phyloP scores from a whole-genome alignment of 169 alveolate genomes.

The Cryptosporidium viatorum region DNA sequence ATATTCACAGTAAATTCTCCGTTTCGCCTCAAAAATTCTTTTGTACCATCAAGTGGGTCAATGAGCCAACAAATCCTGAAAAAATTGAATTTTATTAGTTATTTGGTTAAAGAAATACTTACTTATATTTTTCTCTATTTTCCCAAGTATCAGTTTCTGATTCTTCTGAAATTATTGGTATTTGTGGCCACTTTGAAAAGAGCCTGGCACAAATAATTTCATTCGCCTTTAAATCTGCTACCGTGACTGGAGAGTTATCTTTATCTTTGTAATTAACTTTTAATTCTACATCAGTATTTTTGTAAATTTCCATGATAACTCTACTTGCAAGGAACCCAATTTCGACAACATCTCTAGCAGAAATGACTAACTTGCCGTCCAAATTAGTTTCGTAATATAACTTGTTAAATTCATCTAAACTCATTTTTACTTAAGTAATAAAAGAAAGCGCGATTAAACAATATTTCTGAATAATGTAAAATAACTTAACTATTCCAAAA shows the following conservation, averaged over 20 bases:
- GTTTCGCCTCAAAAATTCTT: constrained; percentile 77
- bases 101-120: constrained; percentile 1
- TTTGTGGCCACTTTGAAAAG: constrained; percentile 55
- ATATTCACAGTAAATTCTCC: constrained; percentile 80
- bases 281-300: constrained; percentile 1
- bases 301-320: constrained; percentile 59
- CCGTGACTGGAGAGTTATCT: constrained; percentile 67
- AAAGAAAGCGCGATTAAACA: constrained; percentile 13
- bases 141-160: constrained; percentile 31
- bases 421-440: neutral
- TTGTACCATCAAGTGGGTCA: constrained; percentile 82
- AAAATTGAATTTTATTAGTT: neutral
- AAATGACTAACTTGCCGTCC: neutral
- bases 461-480: neutral
- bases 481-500: constrained; percentile 18
- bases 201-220: constrained; percentile 67
- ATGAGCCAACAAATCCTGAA: constrained; percentile 75
- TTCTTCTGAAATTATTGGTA: constrained; percentile 78
- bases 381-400: neutral
- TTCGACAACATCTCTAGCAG: constrained; percentile 49
- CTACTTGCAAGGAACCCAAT: constrained; percentile 43
- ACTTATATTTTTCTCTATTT: constrained; percentile 38
- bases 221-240: constrained; percentile 71
- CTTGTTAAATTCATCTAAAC: constrained; percentile 8
- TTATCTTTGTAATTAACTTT: constrained; percentile 18